These are phyloP conservation scores for Adansonia grandidieri DNA, from an alignment of 441 rosid genomes.

Conservation along the genomic window DNA sequence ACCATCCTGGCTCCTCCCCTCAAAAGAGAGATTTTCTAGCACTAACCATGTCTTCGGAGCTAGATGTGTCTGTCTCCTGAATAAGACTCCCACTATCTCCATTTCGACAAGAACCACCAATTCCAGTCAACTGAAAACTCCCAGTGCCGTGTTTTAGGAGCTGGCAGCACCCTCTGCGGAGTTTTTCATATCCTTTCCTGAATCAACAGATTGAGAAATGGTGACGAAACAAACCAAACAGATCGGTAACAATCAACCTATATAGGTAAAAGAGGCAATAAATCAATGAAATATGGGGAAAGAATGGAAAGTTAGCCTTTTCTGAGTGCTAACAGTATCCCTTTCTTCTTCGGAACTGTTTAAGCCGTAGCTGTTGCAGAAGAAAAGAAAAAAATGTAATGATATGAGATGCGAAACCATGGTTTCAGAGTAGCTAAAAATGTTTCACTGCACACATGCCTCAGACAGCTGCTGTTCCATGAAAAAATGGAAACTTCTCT, in stretches of 20 bases:
- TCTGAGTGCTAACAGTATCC: conserved; percentile 52
- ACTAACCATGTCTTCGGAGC: conserved; percentile 65
- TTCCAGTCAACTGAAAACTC: conserved; percentile 43
- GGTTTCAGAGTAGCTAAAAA: background rate
- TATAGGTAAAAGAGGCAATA: conserved; percentile 18
- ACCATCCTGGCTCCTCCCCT: conserved; percentile 49
- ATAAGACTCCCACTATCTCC: conserved; percentile 27
- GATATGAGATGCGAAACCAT: conserved; percentile 1
- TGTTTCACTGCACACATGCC: background rate
- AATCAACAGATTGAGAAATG: conserved; percentile 32
- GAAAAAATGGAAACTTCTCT: background rate
- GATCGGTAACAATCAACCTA: conserved; percentile 19
- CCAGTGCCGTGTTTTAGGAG: conserved; percentile 47
- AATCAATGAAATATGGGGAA: conserved; percentile 13
- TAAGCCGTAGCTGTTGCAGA: conserved; percentile 56
- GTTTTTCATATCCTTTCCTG: conserved; percentile 83
- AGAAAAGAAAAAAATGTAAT: conserved; percentile 17
- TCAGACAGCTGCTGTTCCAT: background rate
- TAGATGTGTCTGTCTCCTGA: conserved; percentile 53
- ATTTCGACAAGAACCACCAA: conserved; percentile 22
- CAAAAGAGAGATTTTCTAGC: conserved; percentile 65
- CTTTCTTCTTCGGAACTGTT: conserved; percentile 81
- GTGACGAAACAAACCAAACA: conserved; percentile 6
- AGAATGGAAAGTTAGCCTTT: conserved; percentile 52
- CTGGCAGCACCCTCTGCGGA: conserved; percentile 58